Evolutionary conservation across 129 eudicot species (phyloP), one percentile per base, ranked within the genome.

Genomic region (Lonicera japonica): DNA sequence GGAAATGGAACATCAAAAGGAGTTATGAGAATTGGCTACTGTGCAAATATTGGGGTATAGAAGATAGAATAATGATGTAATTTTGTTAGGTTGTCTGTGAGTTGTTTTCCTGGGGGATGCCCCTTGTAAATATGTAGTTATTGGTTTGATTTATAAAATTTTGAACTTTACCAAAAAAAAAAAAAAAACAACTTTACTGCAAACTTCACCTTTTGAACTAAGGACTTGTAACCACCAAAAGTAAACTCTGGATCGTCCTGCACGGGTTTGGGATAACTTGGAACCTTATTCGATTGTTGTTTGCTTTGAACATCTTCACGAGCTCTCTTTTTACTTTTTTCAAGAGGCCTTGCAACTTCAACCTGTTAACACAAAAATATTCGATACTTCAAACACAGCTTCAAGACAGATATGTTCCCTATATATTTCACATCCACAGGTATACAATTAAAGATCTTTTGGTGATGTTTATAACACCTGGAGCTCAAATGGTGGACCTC

Each of bases 331-430:
- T 74, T 82, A 74, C 77, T 89, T 70, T 75, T 89, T 52, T 80
- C 94, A 71, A 75, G 70, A 50, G 96, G 96, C 72, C 89, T 89
- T 65, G 96, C 96, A 72, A 85, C 85, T 82, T 89, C 94, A 70
- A 89, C 85, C 96, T 89, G 69, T 50, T 45, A 62, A 55, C 45
- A 66, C 23, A 69, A 13, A 60, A 56, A 21, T 53, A 51, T 54
- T 15, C 0, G 7, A 8, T 4, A 53, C 23, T 66, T 23, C n/a
- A 55, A 2, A 18, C 25, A 4, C 54, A 21, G 3, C 18, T 5
- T 17, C 25, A 29, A 47, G 40, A 24, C 2, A 61, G 10, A 21
- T n/a, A 60, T 21, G 36, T 53, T 43, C 45, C 40, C 56, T 38
- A 21, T 16, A 16, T 63, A 23, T 23, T 25, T 43, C 4, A 15